phyloP scores from a whole-genome alignment of 768 basidiomycete genomes.

The Boletus pseudo-olivaceus region DNA sequence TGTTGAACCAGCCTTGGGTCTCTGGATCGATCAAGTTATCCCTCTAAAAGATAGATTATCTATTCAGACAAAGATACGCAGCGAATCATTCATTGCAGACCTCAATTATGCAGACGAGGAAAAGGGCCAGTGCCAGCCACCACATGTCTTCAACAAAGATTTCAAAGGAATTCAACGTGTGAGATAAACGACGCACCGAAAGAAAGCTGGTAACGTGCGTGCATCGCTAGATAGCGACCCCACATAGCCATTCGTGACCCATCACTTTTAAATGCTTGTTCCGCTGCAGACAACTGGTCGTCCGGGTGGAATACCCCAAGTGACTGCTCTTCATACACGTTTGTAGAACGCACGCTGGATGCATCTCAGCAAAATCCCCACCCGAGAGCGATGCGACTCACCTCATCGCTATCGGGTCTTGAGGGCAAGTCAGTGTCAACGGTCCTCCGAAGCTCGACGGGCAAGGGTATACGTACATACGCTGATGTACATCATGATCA shows the following conservation, averaged over 20 bases:
- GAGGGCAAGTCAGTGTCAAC: conserved; percentile 1
- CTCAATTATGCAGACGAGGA: conserved; percentile 92
- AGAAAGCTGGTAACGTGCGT: conserved; percentile 83
- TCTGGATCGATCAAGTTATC: conserved; percentile 51
- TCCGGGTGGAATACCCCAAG: conserved; percentile 69
- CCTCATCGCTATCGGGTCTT: conserved; percentile 83
- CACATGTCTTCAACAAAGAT: conserved; percentile 75
- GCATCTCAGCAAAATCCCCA: neutral
- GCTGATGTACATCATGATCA: conserved; percentile 93
- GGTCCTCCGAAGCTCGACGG: neutral
- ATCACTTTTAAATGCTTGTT: conserved; percentile 38
- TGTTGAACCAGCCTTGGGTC: conserved; percentile 72
- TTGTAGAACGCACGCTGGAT: conserved; percentile 80
- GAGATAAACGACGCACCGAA: conserved; percentile 57
- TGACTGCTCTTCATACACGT: conserved; percentile 91
- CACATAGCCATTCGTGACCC: conserved; percentile 60
- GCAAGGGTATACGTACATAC: conserved; percentile 53
- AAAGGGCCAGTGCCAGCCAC: conserved; percentile 85
- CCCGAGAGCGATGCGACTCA: conserved; percentile 20
- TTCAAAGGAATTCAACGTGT: neutral
- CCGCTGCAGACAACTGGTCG: conserved; percentile 47
- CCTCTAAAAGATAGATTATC: conserved; percentile 43
- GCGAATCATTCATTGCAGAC: conserved; percentile 36
- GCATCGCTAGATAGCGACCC: conserved; percentile 76
- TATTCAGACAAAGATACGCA: neutral